These are phyloP conservation scores for Cyclotella sp. DNA, from an alignment of 108 stramenopile species.

Conservation along the genomic window DNA sequence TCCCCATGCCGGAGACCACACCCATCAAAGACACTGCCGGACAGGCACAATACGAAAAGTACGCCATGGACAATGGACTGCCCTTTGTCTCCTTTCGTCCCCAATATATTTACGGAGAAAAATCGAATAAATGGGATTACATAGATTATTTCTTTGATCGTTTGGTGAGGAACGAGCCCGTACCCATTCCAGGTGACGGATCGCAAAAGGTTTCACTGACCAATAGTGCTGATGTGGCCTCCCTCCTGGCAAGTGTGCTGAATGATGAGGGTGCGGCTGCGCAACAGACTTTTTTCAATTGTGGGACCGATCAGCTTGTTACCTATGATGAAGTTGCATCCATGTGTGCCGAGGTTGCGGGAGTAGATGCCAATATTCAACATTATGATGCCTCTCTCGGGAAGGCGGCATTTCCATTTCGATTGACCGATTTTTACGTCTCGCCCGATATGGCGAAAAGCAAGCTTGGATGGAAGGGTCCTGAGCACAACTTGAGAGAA, in stretches of 20 bases:
- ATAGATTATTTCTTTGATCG: conserved; percentile 90
- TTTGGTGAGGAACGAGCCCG: conserved; percentile 57
- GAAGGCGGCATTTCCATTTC: conserved; percentile 83
- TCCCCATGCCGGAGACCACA: conserved; percentile 86
- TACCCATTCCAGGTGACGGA: conserved; percentile 83
- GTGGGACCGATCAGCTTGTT: conserved; percentile 77
- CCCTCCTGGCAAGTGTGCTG: conserved; percentile 69
- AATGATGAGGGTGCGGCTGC: conserved; percentile 79
- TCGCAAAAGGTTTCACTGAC: conserved; percentile 83
- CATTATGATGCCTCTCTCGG: conserved; percentile 74
- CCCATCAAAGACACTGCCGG: conserved; percentile 80
- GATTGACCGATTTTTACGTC: conserved; percentile 81
- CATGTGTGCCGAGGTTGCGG: conserved; percentile 84
- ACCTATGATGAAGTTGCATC: conserved; percentile 80
- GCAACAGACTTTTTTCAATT: conserved; percentile 82
- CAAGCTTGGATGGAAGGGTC: conserved; percentile 74
- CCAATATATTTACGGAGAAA: conserved; percentile 85
- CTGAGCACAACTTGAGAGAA: conserved; percentile 62
- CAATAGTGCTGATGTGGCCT: conserved; percentile 84
- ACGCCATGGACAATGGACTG: conserved; percentile 68
- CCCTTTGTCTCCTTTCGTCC: conserved; percentile 85
- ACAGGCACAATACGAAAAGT: conserved; percentile 69
- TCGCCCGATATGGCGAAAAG: conserved; percentile 76
- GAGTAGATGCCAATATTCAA: conserved; percentile 64
- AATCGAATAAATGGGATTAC: conserved; percentile 85